Evolutionary conservation across 768 basidiomycete species (phyloP).

Genomic region (Leccinum disarticulatum): DNA sequence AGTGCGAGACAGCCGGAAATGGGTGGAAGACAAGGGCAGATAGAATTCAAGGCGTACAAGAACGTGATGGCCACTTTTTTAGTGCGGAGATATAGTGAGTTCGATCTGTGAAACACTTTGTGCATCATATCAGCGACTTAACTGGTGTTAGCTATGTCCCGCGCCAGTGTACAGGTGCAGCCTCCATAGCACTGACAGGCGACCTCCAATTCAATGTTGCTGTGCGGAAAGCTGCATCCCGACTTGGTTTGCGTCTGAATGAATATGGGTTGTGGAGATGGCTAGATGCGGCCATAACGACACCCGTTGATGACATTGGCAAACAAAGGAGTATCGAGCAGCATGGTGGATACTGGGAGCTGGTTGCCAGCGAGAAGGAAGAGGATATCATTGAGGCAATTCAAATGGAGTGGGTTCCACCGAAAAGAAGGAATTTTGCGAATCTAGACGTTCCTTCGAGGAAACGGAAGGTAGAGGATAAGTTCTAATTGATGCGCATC

Average conservation of each 20-base stretch:
- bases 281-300: conserved; percentile 21
- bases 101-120: background rate
- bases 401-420: conserved; percentile 28
- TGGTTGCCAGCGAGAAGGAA: conserved; percentile 24
- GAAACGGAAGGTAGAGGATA: conserved; percentile 5
- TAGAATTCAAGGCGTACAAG: conserved; percentile 26
- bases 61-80: conserved; percentile 38
- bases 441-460: conserved; percentile 11
- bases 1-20: conserved; percentile 8
- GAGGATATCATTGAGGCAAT: conserved; percentile 27
- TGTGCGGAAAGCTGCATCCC: conserved; percentile 42
- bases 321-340: conserved; percentile 9
- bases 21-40: conserved; percentile 31
- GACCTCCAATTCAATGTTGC: conserved; percentile 48
- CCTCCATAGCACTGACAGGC: conserved; percentile 55
- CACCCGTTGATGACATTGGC: background rate
- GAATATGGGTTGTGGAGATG: conserved; percentile 68
- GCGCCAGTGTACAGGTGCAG: conserved; percentile 42
- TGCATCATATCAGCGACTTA: background rate
- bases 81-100: conserved; percentile 36
- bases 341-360: conserved; percentile 23
- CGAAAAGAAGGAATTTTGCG: conserved; percentile 27
- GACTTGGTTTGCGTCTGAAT: conserved; percentile 50
- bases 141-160: conserved; percentile 20
- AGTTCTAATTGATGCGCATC: background rate